Evolutionary conservation across 2,329 filamentous ascomycete genomes (phyloP), one percentile per base, ranked within the genome.

Genomic region (Alternaria solani): DNA sequence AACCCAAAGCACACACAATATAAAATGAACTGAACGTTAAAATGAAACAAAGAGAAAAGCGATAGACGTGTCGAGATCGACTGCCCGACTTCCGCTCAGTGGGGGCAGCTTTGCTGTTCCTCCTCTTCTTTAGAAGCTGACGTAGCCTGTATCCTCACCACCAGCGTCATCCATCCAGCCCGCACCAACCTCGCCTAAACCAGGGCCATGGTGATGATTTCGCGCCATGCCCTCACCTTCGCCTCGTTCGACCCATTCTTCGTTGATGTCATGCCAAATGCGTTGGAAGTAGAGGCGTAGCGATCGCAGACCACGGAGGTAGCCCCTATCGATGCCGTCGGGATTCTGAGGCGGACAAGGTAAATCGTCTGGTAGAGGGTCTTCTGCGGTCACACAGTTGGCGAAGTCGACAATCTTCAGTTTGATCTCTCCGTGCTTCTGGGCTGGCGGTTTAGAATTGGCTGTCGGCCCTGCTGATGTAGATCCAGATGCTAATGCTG

Each of bases 371-470:
- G 85, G 80, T 3, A 87, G 72, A 51, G 80, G 76, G 71, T 97
- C 93, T 66, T 95, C 91, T 4, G 92, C 91, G 1, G 94, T 98
- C 36, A 98, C 89, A 73, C 94, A 97, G 77, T 99, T 99, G 65
- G 95, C 95, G 81, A 99, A 99, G 79, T 99, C 95, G 58, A 97
- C 94, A 77, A 99, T 96, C 80, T 97, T 97, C 81, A 99, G 89
- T 77, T 97, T 92, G 74, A 96, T 94, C 47, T 85, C 83, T 5
- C 80, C 74, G 7, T 72, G 69, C 36, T 75, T 77, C 46, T 69
- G 69, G n/a, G 61, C 39, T 11, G 62, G 55, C 9, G 66, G 42
- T 12, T 55, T 67, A 4, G 65, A 54, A 1, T 62, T 59, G 9
- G 60, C 12, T n/a, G 49, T 59, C 38, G 66, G 54, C 6, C 67